A percentile compares a stretch with the other conserved stretches of the same genome.
Evolutionary conservation across 2,329 filamentous ascomycete species (phyloP).

Genomic region (Tympanopsis confertula): DNA sequence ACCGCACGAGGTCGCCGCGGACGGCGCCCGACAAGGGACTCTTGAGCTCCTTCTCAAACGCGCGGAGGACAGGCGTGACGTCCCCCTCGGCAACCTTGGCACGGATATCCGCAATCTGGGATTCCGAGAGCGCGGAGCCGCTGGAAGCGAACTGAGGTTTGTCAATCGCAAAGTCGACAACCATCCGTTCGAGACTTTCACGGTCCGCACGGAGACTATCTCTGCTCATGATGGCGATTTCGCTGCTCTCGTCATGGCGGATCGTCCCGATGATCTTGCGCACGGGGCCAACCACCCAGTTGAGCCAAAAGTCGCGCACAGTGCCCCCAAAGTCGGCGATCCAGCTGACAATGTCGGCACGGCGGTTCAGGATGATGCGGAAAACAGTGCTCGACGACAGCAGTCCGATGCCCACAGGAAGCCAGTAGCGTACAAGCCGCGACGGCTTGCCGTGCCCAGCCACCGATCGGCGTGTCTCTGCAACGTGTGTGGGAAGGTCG

Average conservation of each 20-base stretch:
- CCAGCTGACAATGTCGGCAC: conserved; percentile 71
- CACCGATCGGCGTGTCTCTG: conserved; percentile 41
- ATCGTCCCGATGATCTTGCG: conserved; percentile 82
- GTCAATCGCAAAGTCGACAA: conserved; percentile 85
- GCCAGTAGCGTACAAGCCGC: conserved; percentile 73
- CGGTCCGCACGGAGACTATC: conserved; percentile 82
- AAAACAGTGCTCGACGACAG: conserved; percentile 81
- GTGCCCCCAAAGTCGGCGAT: conserved; percentile 69
- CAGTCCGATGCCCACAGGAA: conserved; percentile 60
- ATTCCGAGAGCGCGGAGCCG: conserved; percentile 42
- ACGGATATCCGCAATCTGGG: conserved; percentile 64
- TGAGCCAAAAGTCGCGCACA: conserved; percentile 79
- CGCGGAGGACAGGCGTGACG: conserved; percentile 77
- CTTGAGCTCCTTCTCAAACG: conserved; percentile 80
- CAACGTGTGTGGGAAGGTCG: conserved; percentile 56
- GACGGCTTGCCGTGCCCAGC: conserved; percentile 64
- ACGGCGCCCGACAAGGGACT: conserved; percentile 74
- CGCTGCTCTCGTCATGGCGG: conserved; percentile 79
- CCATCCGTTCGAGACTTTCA: conserved; percentile 91
- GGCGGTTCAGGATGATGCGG: conserved; percentile 61
- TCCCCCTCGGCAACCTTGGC: conserved; percentile 81
- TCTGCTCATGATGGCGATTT: conserved; percentile 93
- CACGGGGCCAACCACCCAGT: conserved; percentile 85
- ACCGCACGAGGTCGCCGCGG: conserved; percentile 75
- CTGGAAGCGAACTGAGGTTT: conserved; percentile 54